Percentiles rank a stretch among this genome's conserved stretches.
These are phyloP conservation scores for Colletotrichum simmondsii DNA, from an alignment of 2,329 filamentous ascomycete species.

Conservation along the genomic window DNA sequence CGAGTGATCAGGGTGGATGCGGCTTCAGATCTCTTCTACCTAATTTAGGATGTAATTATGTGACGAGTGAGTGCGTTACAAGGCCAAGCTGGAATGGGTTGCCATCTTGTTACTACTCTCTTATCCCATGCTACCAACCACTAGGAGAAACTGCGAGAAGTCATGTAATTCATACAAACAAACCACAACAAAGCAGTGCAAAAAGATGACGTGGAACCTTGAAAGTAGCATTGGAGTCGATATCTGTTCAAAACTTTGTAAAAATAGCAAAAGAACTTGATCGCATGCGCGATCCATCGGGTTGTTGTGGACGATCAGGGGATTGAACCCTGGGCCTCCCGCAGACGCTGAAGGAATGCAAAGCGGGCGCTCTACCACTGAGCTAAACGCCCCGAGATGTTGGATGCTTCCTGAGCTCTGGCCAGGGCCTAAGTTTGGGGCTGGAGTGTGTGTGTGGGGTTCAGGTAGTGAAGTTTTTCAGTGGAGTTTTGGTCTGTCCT, in stretches of 20 bases:
- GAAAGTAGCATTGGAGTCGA: too few species aligned
- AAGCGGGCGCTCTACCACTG: slow-evolving; percentile 15
- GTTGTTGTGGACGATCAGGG: not conserved
- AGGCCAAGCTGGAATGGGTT: not conserved
- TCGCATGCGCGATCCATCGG: not conserved
- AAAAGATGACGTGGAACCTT: too few species aligned
- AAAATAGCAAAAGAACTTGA: too few species aligned
- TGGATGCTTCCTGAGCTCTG: fast-evolving
- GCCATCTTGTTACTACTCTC: too few species aligned
- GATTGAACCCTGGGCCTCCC: slow-evolving; percentile 17
- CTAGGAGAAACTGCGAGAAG: too few species aligned
- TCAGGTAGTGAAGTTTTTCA: too few species aligned
- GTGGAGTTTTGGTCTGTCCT: not conserved
- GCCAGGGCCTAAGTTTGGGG: fast-evolving
- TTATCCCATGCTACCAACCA: too few species aligned
- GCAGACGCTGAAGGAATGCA: slow-evolving; percentile 1
- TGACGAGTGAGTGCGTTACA: not conserved
- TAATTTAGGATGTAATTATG: too few species aligned
- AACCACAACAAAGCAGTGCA: too few species aligned
- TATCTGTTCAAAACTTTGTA: too few species aligned
- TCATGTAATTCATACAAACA: too few species aligned
- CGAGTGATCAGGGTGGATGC: not conserved
- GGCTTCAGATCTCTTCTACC: not conserved
- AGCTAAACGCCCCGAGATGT: not conserved
- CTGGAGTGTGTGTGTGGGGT: too few species aligned